Evolutionary conservation across 164 flowering plant species (phyloP), one percentile per base, ranked within the genome.

Genomic region (Vitis labrusca): DNA sequence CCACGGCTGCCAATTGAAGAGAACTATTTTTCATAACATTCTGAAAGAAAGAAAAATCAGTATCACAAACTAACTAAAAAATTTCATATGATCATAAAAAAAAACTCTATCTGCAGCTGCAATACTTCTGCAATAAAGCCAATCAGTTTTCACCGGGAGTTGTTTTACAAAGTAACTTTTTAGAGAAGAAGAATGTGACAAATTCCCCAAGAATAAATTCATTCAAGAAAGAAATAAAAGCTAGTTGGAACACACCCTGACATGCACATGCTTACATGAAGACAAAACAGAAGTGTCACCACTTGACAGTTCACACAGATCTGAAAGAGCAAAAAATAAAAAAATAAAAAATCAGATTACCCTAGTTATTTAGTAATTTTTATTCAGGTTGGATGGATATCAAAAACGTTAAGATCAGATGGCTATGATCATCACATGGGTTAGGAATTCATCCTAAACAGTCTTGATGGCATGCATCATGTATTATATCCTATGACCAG

Each of bases 1-100:
- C 91, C 72, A 83, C 59, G 19, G 88, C 57, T 53, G 93, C 93
- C 82, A 84, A 63, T 32, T 82, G 71, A 70, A 86, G 85, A 10
- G 82, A 78, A 69, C 73, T 81, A 67, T 88, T 88, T 75, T 68
- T 76, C 32, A 67, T 59, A 15, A 82, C 81, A 81, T 85, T 82
- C 94, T 89, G 80, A 37, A 59, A 66, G 11, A 66, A 68, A 9
- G 66, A 62, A 1, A 65, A 60, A 57, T 49, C 37, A 23, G 50
- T 23, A 17, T 17, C 19, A 13, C 15, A 53, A 62, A 48, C 27
- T 53, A 11, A 30, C 9, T 32, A 23, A 48, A 5, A 50, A 61
- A 37, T 32, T 3, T 37, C 14, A 2, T 15, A 63, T 55, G 67
- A 57, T 12, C 32, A 47, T 55, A 48, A 61, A 8, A 62, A 50